Conservation (phyloP, 2,329 filamentous ascomycete species). For the Zymoseptoria pseudotritici region DNA sequence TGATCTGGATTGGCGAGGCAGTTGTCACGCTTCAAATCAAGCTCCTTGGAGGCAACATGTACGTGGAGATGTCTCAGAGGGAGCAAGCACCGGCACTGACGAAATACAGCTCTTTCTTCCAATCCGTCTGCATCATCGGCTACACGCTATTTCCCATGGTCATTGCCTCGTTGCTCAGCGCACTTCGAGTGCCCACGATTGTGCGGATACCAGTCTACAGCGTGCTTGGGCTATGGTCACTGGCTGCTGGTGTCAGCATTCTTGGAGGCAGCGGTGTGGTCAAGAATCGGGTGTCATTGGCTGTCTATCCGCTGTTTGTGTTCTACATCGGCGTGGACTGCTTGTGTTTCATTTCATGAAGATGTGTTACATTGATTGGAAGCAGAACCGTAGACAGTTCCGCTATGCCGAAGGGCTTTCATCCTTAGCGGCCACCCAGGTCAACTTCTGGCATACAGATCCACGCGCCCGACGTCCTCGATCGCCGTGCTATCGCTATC, state of each 20-base stretch:
- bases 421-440: neutral
- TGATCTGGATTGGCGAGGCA: constrained; percentile 94
- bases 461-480: too few species aligned
- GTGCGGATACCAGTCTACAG: constrained; percentile 85
- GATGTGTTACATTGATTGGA: neutral
- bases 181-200: constrained; percentile 69
- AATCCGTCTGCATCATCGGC: constrained; percentile 95
- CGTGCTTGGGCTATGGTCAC: constrained; percentile 80
- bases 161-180: constrained; percentile 82
- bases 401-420: neutral
- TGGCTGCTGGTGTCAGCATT: constrained; percentile 93
- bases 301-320: constrained; percentile 88
- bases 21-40: constrained; percentile 98
- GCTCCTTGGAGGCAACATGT: constrained; percentile 94
- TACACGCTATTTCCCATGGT: constrained; percentile 97
- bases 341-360: constrained; percentile 77
- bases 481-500: neutral
- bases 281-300: constrained; percentile 86
- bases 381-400: neutral
- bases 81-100: constrained; percentile 25
- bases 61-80: constrained; percentile 36
- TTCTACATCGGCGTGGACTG: constrained; percentile 92
- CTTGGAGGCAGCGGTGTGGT: constrained; percentile 91
- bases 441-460: neutral
- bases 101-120: constrained; percentile 75